Percentiles rank a stretch among this genome's conserved stretches.
These are phyloP conservation scores for Apophysomyces variabilis DNA, from an alignment of 371 early-diverging fungal genomes.

Conservation along the genomic window DNA sequence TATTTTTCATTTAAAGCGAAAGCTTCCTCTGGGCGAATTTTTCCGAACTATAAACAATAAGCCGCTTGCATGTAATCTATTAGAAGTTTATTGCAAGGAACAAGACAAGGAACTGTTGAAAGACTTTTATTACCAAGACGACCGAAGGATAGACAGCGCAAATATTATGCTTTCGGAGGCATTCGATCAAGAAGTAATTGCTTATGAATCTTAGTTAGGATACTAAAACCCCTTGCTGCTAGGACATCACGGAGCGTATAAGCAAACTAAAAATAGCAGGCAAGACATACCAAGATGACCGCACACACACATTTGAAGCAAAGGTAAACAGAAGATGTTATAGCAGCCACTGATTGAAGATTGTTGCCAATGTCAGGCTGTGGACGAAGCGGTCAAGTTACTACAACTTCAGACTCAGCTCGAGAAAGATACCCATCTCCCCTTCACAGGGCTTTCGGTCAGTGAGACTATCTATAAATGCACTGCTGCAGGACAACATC, in stretches of 20 bases:
- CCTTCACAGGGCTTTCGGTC: slow-evolving; percentile 75
- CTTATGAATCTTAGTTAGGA: neutral
- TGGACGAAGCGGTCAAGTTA: slow-evolving; percentile 79
- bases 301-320: slow-evolving; percentile 72
- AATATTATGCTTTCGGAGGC: slow-evolving; percentile 65
- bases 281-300: slow-evolving; percentile 78
- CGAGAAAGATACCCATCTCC: slow-evolving; percentile 71
- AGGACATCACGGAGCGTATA: slow-evolving; percentile 64
- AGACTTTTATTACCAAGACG: slow-evolving; percentile 96
- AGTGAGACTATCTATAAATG: slow-evolving; percentile 88
- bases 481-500: slow-evolving; percentile 72
- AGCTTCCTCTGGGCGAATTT: slow-evolving; percentile 85
- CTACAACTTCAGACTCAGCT: slow-evolving; percentile 74
- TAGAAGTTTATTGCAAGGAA: slow-evolving; percentile 83
- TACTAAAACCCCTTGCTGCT: neutral
- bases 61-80: slow-evolving; percentile 78
- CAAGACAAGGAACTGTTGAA: slow-evolving; percentile 80
- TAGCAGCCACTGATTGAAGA: neutral
- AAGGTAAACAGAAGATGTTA: slow-evolving; percentile 50
- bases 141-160: slow-evolving; percentile 78
- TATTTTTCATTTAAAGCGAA: slow-evolving; percentile 85
- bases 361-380: slow-evolving; percentile 46
- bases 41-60: slow-evolving; percentile 85
- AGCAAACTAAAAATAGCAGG: slow-evolving; percentile 71
- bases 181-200: slow-evolving; percentile 57